Percentiles rank a stretch among this genome's conserved stretches.
Conservation (phyloP, 768 basidiomycete species). For the Pholiota molesta region DNA sequence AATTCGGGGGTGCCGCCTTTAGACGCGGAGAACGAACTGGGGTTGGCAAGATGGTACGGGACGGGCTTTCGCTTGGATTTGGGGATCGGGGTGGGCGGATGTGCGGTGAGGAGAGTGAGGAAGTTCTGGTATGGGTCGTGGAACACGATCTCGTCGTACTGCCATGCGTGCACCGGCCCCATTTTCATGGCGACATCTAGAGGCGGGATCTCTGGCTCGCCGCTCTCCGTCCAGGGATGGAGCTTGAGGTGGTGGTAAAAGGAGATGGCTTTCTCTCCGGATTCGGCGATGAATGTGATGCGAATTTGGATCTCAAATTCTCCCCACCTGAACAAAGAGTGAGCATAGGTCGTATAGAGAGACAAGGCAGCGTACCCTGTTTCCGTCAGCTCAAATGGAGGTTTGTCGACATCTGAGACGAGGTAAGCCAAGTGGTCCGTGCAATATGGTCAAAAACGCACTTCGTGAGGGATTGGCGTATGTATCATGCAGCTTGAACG, state of each 20-base stretch:
- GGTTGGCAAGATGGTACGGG: conserved; percentile 73
- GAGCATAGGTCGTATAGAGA: neutral
- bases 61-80: conserved; percentile 61
- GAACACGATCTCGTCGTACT: conserved; percentile 98
- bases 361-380: conserved; percentile 70
- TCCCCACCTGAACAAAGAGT: conserved; percentile 73
- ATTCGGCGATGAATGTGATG: conserved; percentile 86
- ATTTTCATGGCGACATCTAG: conserved; percentile 66
- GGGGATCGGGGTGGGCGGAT: conserved; percentile 84
- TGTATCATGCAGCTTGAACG: conserved; percentile 97
- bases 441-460: conserved; percentile 40
- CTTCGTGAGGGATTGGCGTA: conserved; percentile 90
- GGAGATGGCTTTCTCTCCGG: conserved; percentile 86
- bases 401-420: conserved; percentile 78
- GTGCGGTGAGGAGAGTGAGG: conserved; percentile 75
- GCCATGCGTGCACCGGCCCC: conserved; percentile 94
- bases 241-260: conserved; percentile 95
- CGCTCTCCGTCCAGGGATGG: conserved; percentile 78
- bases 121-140: conserved; percentile 90
- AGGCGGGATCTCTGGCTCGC: conserved; percentile 68
- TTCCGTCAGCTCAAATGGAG: conserved; percentile 94
- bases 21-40: conserved; percentile 65
- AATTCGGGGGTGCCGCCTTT: conserved; percentile 83
- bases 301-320: conserved; percentile 97
- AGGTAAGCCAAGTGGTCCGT: neutral